Conservation (phyloP, 2,329 filamentous ascomycete species). For the Peltaster fructicola region DNA sequence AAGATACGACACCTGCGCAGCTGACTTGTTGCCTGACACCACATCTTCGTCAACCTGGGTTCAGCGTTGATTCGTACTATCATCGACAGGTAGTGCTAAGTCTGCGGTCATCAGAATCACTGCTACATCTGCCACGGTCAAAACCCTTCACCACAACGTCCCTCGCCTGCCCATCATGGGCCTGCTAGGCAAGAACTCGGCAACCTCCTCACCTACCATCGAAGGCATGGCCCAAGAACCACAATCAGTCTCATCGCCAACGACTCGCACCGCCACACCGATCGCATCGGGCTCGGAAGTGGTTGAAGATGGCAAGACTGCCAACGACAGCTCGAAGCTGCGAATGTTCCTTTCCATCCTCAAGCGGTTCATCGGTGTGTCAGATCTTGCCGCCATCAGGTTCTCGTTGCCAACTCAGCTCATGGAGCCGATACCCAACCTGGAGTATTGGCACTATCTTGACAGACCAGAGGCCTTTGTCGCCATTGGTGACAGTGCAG, state of each 20-base stretch:
- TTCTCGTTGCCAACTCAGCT: constrained; percentile 94
- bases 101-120: too few species aligned
- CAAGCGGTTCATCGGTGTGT: constrained; percentile 86
- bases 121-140: constrained; percentile 5
- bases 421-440: constrained; percentile 85
- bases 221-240: too few species aligned
- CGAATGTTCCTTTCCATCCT: constrained; percentile 77
- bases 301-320: constrained; percentile 24
- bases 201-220: too few species aligned
- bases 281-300: constrained; percentile 2
- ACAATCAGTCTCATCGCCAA: too few species aligned
- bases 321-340: constrained; percentile 73
- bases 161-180: too few species aligned
- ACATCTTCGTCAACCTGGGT: too few species aligned
- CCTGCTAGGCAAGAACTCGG: too few species aligned
- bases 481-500: constrained; percentile 73
- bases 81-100: too few species aligned
- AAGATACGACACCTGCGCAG: too few species aligned
- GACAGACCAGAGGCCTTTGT: constrained; percentile 85
- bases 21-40: too few species aligned
- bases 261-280: too few species aligned
- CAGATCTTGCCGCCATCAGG: constrained; percentile 85
- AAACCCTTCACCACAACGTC: constrained; percentile 45
- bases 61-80: too few species aligned
- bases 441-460: constrained; percentile 98